A percentile compares a stretch with the other conserved stretches of the same genome.
Conservation (phyloP, 176 grass and related monocot species). For the Avena eriantha region DNA sequence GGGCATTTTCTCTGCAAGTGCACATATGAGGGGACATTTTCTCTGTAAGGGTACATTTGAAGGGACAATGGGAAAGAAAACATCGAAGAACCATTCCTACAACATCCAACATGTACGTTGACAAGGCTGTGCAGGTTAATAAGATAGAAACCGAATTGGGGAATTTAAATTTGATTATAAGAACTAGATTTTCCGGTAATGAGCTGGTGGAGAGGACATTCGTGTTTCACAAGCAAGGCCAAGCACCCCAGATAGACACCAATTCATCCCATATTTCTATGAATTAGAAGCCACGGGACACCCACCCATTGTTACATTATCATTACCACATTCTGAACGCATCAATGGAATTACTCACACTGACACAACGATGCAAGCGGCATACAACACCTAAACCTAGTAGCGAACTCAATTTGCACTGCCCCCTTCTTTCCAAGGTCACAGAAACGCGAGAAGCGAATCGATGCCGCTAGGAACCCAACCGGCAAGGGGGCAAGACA, state of each 20-base stretch:
- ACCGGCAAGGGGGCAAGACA: no score
- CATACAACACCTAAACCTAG: neutral
- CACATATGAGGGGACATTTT: neutral
- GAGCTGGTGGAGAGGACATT: no score
- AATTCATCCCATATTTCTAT: no score
- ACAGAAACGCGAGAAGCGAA: neutral
- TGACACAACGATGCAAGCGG: neutral
- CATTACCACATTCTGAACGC: neutral
- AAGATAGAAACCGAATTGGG: no score
- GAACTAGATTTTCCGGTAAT: no score
- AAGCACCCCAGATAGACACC: no score
- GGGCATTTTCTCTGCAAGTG: neutral
- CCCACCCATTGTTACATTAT: neutral
- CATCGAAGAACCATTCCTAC: neutral
- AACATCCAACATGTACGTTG: neutral
- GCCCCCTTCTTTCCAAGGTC: neutral
- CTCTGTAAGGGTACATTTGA: no score
- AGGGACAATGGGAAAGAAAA: neutral
- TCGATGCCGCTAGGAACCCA: neutral
- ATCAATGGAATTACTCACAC: neutral
- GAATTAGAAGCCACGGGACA: no score
- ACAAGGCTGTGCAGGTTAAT: no score
- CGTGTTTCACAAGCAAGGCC: no score
- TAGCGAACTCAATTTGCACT: neutral
- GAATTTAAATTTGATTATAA: no score